Evolutionary conservation across 768 basidiomycete species (phyloP), one percentile per base, ranked within the genome.

Genomic region (Postia placenta): DNA sequence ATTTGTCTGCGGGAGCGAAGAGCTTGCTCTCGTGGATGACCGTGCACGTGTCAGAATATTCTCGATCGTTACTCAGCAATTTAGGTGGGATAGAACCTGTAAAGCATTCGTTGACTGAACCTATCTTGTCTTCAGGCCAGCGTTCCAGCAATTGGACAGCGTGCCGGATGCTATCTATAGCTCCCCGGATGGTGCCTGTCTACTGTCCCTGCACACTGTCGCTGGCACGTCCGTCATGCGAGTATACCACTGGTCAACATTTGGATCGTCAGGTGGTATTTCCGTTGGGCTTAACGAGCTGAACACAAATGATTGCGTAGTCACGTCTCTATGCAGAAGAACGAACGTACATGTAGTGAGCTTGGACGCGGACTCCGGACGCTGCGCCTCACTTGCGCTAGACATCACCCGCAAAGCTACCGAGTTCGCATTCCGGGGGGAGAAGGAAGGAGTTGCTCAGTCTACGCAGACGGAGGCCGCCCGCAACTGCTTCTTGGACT

Each of bases 211-310:
- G 5, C 64, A 69, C 35, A 42, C 45, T 1, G 44, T 56, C 27
- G 60, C 58, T 11, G 40, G 56, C 19, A 24, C 53, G 23, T 25
- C 50, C 3, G 30, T 44, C 39, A 42, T 76, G 4, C 68, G 63
- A 2, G 72, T 72, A 0, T 80, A 74, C 53, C 82, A 82, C 54
- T 80, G 75, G 76, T 65, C 63, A 9, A 76, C 78, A 1, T 80
- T 83, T 49, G 82, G 81, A 2, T 73, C 76, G 0, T 64, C 69
- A 0, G 56, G 65, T 11, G 80, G 79, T 17, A 73, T 72, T n/a
- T 15, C 25, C 0, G 56, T 79, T 0, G 56, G 68, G 15, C 47
- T 75, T 19, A 65, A 61, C 0, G 53, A 55, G 0, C 52, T 64
- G n/a, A 48, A 56, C 4, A 42, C 53, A 6, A 57, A 62, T 3